Base-by-base conservation (phyloP, 371 early-diverging fungal species). In the Haplosporangium sp. region DNA sequence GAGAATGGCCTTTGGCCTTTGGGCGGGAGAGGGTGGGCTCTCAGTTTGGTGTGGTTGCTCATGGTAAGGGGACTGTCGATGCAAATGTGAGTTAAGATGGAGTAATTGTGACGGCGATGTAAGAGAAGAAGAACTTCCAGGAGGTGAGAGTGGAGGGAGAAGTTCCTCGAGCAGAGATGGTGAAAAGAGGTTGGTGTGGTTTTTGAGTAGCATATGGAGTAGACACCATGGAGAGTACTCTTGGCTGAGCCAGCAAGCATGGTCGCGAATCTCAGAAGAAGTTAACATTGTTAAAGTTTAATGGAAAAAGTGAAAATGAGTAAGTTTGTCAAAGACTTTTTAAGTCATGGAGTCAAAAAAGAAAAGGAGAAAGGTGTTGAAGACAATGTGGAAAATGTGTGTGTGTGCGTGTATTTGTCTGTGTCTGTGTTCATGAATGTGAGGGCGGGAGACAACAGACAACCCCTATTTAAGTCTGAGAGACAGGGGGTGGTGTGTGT, bases 211-310 rank as follows among this genome's bases (percentile, higher is more conserved):
- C 74, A 78, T 71, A 44, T 78, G 79, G 9, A 78, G 55, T 10
- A 74, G 44, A 19, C 67, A 66, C 79, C 79, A 78, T 3, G 79
- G 74, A 53, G 79, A 39, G 34, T 78, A 78, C 38, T 67, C 61
- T 39, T 60, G 59, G 34, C 34, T 37, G 6, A 77, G 69, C 55
- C 61, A 71, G 15, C 3, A 37, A 0, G 69, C 77, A 44, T 71
- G 67, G 17, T 67, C 71, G 13, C 39, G 38, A 55, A 34, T 55
- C 8, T 59, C 39, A 11, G 19, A 15, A 17, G 71, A 52, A 67
- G 63, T 65, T 13, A 44, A 52, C n/a, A 53, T 20, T 47, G 4
- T 53, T 69, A 38, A n/a, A 27, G 27, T 27, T 27, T 27, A 27
- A 27, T 27, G 27, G 27, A 17, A 35, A 37, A 53, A 17, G 44